These are phyloP conservation scores for Chrysoporthe deuterocubensis DNA, from an alignment of 2,329 filamentous ascomycete genomes.

Conservation along the genomic window DNA sequence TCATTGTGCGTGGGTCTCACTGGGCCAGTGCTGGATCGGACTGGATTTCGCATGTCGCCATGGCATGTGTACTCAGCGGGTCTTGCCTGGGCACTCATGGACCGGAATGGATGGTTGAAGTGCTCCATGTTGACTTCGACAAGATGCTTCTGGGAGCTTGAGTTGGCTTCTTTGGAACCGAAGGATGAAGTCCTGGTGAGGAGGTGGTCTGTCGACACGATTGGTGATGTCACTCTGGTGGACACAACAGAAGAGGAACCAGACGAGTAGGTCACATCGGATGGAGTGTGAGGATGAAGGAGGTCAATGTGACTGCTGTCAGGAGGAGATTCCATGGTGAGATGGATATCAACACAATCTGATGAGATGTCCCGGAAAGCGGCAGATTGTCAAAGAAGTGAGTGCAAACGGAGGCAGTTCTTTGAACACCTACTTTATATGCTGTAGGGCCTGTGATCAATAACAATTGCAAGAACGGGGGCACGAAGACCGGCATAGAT, in stretches of 20 bases:
- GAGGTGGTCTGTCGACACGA: constrained; percentile 19
- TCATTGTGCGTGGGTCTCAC: background rate
- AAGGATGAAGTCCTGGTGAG: background rate
- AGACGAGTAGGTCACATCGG: constrained; percentile 20
- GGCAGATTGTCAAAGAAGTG: constrained; percentile 20
- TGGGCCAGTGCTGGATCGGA: background rate
- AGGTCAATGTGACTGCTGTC: constrained; percentile 9
- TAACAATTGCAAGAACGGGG: constrained; percentile 10
- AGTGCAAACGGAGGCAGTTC: constrained; percentile 37
- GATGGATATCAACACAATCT: background rate
- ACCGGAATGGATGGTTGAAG: background rate
- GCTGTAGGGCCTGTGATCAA: constrained; percentile 30
- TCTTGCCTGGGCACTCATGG: background rate
- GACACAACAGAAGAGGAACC: constrained; percentile 19
- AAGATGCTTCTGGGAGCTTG: background rate
- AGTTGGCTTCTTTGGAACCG: background rate
- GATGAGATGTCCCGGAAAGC: constrained; percentile 5
- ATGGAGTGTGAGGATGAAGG: constrained; percentile 7
- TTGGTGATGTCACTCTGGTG: constrained; percentile 27
- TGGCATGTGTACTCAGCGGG: background rate
- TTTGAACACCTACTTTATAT: constrained; percentile 35
- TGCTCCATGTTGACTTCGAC: background rate
- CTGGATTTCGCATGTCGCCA: background rate
- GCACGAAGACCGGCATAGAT: constrained; percentile 18
- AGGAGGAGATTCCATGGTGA: constrained; percentile 14